These are phyloP conservation scores for Salix viminalis DNA, from an alignment of 345 rosid genomes.

Conservation along the genomic window DNA sequence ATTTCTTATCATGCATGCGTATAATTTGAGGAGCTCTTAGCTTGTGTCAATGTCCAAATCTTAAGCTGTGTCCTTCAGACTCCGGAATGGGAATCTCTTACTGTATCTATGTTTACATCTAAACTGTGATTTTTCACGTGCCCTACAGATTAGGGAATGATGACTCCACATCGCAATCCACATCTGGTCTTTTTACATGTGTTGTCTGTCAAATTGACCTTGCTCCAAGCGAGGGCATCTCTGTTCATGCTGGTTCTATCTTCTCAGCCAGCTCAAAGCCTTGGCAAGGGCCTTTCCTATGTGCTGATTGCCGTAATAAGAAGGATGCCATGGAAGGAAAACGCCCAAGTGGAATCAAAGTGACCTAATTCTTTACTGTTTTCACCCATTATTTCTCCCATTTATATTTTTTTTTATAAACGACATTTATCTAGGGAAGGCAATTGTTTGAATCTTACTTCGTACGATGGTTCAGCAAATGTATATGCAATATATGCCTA, in stretches of 20 bases:
- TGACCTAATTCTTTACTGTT: conserved; percentile 32
- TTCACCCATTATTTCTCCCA: conserved; percentile 30
- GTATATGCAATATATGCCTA: conserved; percentile 30
- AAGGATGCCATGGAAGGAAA: conserved; percentile 98
- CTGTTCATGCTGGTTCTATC: conserved; percentile 74
- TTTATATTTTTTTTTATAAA: not conserved
- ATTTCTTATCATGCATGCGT: not conserved
- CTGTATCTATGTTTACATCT: not conserved
- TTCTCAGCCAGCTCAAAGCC: conserved; percentile 67
- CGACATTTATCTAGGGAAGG: conserved; percentile 19
- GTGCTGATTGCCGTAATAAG: conserved; percentile 67
- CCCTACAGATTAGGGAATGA: conserved; percentile 68
- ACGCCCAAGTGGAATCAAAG: conserved; percentile 70
- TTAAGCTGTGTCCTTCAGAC: conserved; percentile 37
- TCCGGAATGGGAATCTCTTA: conserved; percentile 35
- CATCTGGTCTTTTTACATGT: conserved; percentile 64
- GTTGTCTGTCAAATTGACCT: conserved; percentile 82
- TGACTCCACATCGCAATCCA: conserved; percentile 34
- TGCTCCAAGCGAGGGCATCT: conserved; percentile 72
- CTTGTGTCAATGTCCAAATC: not conserved
- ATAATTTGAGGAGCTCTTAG: no score
- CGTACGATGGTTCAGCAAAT: conserved; percentile 11
- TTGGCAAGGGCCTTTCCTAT: conserved; percentile 95
- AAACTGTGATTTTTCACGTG: not conserved
- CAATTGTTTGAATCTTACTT: conserved; percentile 19